Evolutionary conservation across 2,329 filamentous ascomycete genomes (phyloP), one percentile per base, ranked within the genome.

Genomic region (Penicillium sp.): DNA sequence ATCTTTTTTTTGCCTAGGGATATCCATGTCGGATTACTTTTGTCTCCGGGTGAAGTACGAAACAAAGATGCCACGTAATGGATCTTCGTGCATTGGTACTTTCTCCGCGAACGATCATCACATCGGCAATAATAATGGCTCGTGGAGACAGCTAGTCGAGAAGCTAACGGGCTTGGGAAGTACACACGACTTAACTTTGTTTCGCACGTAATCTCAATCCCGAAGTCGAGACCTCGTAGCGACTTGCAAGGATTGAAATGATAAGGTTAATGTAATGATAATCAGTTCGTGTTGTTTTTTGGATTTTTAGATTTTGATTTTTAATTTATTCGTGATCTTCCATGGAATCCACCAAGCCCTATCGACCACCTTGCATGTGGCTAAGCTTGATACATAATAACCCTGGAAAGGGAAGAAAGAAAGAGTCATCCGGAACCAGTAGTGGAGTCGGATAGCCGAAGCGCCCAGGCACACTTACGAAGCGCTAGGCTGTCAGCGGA

Each of bases 361-460:
- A 54, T 62, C 49, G 43, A 45, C 56, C 39, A 52, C 55, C 59
- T 54, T 54, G 47, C 57, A 60, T 52, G 44, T 58, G 54, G 52
- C 24, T 52, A 49, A 39, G 19, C 31, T 24, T 26, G 14, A 45
- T 45, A 45, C 43, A 45, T 26, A 29, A 5, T 16, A 29, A n/a
- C 16, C 35, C 35, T 37, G 35, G 35, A 7, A 37, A 37, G 14
- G n/a, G n/a, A 19, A 37, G 8, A 37, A 37, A 16, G 35, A 29
- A 29, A 29, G 27, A 29, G 27, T 29, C 27, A 29, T 29, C 35
- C 16, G 35, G 6, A 37, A 37, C 52, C 60, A 63, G 59, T 63
- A 14, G 42, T 49, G 46, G 37, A 39, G 27, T 31, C 10, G 22
- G 21, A 26, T 63, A 63, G 49, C 60, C 60, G 58, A 62, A 58